Evolutionary conservation across 2,329 filamentous ascomycete species (phyloP).

Genomic region (Colletotrichum musae): DNA sequence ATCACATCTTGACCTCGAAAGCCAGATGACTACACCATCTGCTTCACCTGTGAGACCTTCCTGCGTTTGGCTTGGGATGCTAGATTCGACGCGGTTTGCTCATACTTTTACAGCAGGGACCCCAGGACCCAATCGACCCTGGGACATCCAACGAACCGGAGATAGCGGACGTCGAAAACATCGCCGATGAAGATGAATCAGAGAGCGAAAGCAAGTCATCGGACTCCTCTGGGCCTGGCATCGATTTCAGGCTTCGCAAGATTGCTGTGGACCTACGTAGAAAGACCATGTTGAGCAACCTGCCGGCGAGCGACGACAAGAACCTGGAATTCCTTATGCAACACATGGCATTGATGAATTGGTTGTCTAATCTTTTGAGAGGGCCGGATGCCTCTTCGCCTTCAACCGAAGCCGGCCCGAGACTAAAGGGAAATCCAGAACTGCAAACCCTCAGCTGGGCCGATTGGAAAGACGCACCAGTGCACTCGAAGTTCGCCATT

Average conservation of each 20-base stretch:
- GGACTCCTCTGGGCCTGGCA: no score
- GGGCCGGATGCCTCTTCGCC: not conserved
- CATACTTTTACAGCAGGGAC: no score
- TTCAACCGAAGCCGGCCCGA: no score
- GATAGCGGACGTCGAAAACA: no score
- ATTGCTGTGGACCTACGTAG: no score
- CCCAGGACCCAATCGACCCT: no score
- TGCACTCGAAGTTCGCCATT: not conserved
- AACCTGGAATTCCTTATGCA: not conserved
- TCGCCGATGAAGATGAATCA: no score
- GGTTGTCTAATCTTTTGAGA: not conserved
- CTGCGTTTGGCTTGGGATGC: not conserved
- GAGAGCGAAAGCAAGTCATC: no score
- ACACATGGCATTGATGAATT: not conserved
- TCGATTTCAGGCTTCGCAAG: no score
- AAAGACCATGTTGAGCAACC: no score
- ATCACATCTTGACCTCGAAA: not conserved
- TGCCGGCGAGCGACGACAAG: not conserved
- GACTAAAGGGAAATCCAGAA: not conserved
- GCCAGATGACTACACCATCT: constrained; percentile 3
- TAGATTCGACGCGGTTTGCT: not conserved
- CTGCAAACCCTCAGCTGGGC: not conserved
- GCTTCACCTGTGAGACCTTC: not conserved
- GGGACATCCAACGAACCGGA: no score
- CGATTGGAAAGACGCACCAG: not conserved